Conservation (phyloP, 2,329 filamentous ascomycete species). For the Epichloe amarillans region DNA sequence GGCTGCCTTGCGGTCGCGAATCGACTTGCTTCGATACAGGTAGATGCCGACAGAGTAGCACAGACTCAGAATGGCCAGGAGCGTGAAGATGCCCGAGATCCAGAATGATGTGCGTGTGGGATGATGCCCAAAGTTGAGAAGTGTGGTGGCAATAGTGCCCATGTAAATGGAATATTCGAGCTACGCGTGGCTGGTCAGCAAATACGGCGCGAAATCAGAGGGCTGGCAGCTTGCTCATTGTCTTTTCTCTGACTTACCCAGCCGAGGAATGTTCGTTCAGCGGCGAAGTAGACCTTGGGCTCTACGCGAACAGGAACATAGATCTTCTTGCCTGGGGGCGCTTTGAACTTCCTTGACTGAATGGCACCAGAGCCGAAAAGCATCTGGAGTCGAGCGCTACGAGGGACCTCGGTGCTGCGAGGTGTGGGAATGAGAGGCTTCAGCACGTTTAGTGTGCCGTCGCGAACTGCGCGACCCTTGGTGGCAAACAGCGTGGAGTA, state of each 20-base stretch:
- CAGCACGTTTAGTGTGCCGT: constrained; percentile 29
- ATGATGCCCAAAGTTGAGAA: constrained; percentile 65
- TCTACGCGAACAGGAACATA: constrained; percentile 93
- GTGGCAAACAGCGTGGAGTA: constrained; percentile 43
- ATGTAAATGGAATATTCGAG: constrained; percentile 95
- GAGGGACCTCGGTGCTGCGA: constrained; percentile 40
- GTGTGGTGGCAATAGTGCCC: constrained; percentile 69
- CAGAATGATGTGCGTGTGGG: constrained; percentile 47
- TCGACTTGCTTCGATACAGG: constrained; percentile 75
- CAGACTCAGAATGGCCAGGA: constrained; percentile 66
- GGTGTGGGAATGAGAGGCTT: constrained; percentile 43
- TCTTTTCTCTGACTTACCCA: constrained; percentile 48
- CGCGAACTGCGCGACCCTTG: constrained; percentile 29
- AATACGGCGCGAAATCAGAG: constrained; percentile 4
- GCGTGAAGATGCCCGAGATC: constrained; percentile 65
- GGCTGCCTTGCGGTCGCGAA: constrained; percentile 70
- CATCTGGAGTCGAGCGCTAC: constrained; percentile 38
- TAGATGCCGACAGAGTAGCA: constrained; percentile 76
- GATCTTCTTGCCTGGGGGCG: constrained; percentile 77
- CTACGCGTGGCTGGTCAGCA: constrained; percentile 25
- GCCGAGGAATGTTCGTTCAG: constrained; percentile 87
- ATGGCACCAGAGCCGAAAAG: constrained; percentile 44
- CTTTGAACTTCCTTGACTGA: constrained; percentile 49
- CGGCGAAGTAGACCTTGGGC: constrained; percentile 95
- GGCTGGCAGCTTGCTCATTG: background rate